phyloP scores from a whole-genome alignment of 805 yeast species.

The Millerozyma acaciae region DNA sequence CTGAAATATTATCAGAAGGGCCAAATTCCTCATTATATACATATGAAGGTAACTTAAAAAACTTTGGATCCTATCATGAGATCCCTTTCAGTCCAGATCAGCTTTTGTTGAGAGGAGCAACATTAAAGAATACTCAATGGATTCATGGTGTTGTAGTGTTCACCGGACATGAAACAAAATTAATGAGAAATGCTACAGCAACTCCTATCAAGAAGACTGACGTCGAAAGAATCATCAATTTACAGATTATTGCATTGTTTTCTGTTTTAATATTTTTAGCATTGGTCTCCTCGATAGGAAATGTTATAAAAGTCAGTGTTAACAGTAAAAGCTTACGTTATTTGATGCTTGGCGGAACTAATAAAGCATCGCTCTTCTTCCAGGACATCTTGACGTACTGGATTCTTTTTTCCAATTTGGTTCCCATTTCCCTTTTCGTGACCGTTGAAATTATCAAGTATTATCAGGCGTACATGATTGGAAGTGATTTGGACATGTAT shows the following conservation, averaged over 20 bases:
- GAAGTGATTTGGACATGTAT: constrained; percentile 92
- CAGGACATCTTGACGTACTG: constrained; percentile 87
- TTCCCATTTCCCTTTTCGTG: constrained; percentile 95
- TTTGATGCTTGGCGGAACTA: constrained; percentile 64
- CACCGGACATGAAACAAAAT: constrained; percentile 97
- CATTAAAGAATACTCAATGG: constrained; percentile 92
- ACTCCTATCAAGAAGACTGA: constrained; percentile 97
- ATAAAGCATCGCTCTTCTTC: constrained; percentile 69
- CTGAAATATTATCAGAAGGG: constrained; percentile 70
- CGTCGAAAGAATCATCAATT: constrained; percentile 89
- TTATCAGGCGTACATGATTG: constrained; percentile 90
- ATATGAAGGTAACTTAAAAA: constrained; percentile 79
- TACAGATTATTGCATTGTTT: constrained; percentile 87
- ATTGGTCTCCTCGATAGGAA: constrained; percentile 81
- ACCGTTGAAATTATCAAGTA: constrained; percentile 94
- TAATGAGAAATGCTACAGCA: constrained; percentile 98
- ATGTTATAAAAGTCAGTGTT: constrained; percentile 66
- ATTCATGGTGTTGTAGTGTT: constrained; percentile 89
- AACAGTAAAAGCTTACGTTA: constrained; percentile 56
- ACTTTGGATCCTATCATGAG: constrained; percentile 47
- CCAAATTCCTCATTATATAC: constrained; percentile 95
- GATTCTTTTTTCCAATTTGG: constrained; percentile 93
- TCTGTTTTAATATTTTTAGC: constrained; percentile 72
- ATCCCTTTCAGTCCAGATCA: constrained; percentile 88
- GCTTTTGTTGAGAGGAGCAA: constrained; percentile 90